Evolutionary conservation across 305 asterid species (phyloP).

Genomic region (Petunia hybrid): DNA sequence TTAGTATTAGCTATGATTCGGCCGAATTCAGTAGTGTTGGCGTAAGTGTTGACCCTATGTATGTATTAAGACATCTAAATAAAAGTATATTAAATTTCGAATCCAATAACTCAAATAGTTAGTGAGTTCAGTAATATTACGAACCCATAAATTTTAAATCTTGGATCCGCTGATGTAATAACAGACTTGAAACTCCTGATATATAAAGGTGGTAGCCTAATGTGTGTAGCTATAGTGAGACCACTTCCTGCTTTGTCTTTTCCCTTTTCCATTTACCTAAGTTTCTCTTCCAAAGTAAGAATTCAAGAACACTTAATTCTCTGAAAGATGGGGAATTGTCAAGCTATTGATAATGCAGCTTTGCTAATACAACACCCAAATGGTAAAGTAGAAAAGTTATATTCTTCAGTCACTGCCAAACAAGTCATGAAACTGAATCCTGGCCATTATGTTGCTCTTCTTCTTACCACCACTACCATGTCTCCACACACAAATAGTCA

Average conservation of each 20-base stretch:
- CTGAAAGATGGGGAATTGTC: slow-evolving; percentile 83
- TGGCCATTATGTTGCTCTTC: slow-evolving; percentile 91
- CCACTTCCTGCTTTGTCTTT: neutral
- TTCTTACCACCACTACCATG: slow-evolving; percentile 84
- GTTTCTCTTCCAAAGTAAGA: too few relatives aligned
- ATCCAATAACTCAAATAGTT: too few relatives aligned
- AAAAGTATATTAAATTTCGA: too few relatives aligned
- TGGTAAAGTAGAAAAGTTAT: slow-evolving; percentile 68
- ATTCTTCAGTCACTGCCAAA: slow-evolving; percentile 58
- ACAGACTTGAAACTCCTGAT: neutral
- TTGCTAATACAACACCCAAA: slow-evolving; percentile 69
- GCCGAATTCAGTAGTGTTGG: too few relatives aligned
- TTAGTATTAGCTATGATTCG: too few relatives aligned
- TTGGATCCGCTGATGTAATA: too few relatives aligned
- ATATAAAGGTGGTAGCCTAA: slow-evolving; percentile 40
- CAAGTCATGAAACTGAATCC: slow-evolving; percentile 82
- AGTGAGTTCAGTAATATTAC: too few relatives aligned
- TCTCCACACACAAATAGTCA: slow-evolving; percentile 35
- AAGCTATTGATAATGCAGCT: slow-evolving; percentile 84
- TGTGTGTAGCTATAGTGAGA: slow-evolving; percentile 47
- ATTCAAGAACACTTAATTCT: neutral
- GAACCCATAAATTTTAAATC: too few relatives aligned
- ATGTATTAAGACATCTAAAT: too few relatives aligned
- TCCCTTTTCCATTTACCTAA: slow-evolving; percentile 13
- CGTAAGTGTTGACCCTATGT: too few relatives aligned